Evolutionary conservation across 2,329 filamentous ascomycete genomes (phyloP).

Genomic region (Teratosphaeria destructans): DNA sequence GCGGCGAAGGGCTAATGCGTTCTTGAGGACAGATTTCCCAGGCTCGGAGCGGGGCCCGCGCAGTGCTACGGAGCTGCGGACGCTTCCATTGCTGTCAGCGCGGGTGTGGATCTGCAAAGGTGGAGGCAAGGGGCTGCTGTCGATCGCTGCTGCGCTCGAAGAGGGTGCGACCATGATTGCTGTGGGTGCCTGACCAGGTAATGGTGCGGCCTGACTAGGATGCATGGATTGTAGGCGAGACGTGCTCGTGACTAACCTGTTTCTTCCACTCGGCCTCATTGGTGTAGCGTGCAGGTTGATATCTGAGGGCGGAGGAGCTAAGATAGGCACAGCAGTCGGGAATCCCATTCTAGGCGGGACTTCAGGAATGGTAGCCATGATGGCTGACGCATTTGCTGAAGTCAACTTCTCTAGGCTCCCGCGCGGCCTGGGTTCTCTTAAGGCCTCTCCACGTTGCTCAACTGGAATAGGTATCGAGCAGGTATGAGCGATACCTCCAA

Average conservation of each 20-base stretch:
- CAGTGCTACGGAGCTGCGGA: neutral
- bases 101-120: neutral
- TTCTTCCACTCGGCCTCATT: neutral
- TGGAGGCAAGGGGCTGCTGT: neutral
- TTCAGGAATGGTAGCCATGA: conserved; percentile 16
- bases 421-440: neutral
- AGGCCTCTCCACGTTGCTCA: neutral
- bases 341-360: conserved; percentile 9
- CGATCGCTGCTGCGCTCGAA: neutral
- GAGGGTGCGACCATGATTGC: neutral
- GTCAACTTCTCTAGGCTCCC: conserved; percentile 15
- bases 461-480: neutral
- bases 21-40: conserved; percentile 28
- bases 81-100: neutral
- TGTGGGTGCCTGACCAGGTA: neutral
- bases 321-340: conserved; percentile 14
- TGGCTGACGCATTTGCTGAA: conserved; percentile 23
- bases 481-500: conserved; percentile 3
- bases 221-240: neutral
- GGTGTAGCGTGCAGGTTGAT: neutral
- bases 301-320: conserved; percentile 10
- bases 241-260: neutral
- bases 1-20: conserved; percentile 30
- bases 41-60: conserved; percentile 24
- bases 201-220: neutral